Evolutionary conservation across 108 stramenopile genomes (phyloP), one percentile per base, ranked within the genome.

Genomic region (Cylindrotheca fusiformis): DNA sequence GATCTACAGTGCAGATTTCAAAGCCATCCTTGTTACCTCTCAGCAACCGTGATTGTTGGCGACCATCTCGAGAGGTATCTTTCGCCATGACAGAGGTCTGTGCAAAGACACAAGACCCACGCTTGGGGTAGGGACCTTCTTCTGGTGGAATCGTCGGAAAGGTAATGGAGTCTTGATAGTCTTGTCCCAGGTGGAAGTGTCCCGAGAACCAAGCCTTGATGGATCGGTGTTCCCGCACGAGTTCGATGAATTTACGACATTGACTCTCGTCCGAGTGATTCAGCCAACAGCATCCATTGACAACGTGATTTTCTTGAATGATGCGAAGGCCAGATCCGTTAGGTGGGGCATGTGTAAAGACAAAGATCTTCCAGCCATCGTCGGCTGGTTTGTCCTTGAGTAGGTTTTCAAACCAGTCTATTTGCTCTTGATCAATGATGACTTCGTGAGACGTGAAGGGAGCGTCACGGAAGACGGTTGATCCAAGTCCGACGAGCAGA

Each of bases 151-250:
- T n/a, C n/a, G n/a, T n/a, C n/a, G n/a, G n/a, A n/a, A n/a, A n/a
- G 46, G 69, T 74, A 53, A 77, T 77, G 29, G 58, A 68, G 32
- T 76, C 75, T 44, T 75, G 67, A 47, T 75, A 80, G 46, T 78
- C 77, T 29, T 69, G 68, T 22, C 84, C 76, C 55, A 97, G 81
- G 68, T 97, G 97, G 75, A 96, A 97, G 69, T 97, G 97, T 22
- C 97, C 97, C 12, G 81, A 81, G 45, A 92, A 92, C 97, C 97
- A 97, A 20, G 76, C 86, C 78, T 95, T 96, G 69, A 97, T 88
- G 49, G 65, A 71, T 18, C 71, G 83, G 63, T 95, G 60, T 48
- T 87, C 85, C 50, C 83, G 60, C 21, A 95, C 94, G 46, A 88
- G 48, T 48, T 88, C 73, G 55, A 93, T 84, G 67, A 96, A 95